These are phyloP conservation scores for Plasmodium vivax DNA, from an alignment of 169 alveolate species.

Conservation along the genomic window DNA sequence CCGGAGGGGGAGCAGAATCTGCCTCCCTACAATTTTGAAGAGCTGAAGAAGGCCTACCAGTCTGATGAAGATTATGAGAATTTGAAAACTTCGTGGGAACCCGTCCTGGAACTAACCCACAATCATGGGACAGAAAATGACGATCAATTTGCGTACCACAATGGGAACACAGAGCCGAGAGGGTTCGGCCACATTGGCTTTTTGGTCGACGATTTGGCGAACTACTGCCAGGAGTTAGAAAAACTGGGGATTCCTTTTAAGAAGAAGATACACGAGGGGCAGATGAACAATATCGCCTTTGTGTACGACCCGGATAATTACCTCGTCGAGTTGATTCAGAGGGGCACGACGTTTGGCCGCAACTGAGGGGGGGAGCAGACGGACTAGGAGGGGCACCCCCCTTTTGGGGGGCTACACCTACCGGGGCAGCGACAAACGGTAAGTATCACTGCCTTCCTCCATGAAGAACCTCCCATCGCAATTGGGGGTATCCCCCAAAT, in stretches of 20 bases:
- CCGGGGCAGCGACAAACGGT: not conserved
- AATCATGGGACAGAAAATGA: slow-evolving; percentile 84
- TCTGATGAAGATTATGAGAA: slow-evolving; percentile 75
- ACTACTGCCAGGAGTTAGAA: slow-evolving; percentile 78
- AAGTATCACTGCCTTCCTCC: not conserved
- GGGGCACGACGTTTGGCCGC: slow-evolving; percentile 56
- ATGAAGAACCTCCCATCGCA: not conserved
- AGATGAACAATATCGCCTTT: slow-evolving; percentile 83
- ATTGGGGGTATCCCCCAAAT: not conserved
- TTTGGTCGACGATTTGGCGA: slow-evolving; percentile 79
- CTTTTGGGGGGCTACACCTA: not conserved
- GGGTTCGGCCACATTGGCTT: slow-evolving; percentile 87
- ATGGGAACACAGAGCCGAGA: slow-evolving; percentile 81
- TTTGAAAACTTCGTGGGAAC: slow-evolving; percentile 76
- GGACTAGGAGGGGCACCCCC: not conserved
- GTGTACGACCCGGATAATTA: slow-evolving; percentile 86
- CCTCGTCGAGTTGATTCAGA: slow-evolving; percentile 77
- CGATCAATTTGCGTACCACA: slow-evolving; percentile 75
- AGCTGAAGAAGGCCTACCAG: slow-evolving; percentile 29
- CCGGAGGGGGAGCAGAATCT: not conserved
- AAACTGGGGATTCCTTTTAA: slow-evolving; percentile 55
- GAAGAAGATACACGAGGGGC: slow-evolving; percentile 81
- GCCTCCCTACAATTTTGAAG: slow-evolving; percentile 10
- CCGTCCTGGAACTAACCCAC: slow-evolving; percentile 82
- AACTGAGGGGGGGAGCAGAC: not conserved